Evolutionary conservation across 176 grass and related monocot species (phyloP).

Genomic region (Panicum miliaceum): DNA sequence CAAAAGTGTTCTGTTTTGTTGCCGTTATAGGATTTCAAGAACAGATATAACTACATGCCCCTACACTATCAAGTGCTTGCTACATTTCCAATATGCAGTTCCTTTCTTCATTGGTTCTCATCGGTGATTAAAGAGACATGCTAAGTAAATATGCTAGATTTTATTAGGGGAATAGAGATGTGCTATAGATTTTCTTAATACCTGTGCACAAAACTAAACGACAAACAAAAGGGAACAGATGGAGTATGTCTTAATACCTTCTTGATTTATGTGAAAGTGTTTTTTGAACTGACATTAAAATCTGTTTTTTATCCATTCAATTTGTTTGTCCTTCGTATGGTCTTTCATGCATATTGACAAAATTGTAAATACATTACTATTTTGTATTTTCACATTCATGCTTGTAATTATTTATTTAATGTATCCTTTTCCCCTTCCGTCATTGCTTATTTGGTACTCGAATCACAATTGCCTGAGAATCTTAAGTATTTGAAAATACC

Average conservation of each 20-base stretch:
- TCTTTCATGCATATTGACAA: background rate
- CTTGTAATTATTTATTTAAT: background rate
- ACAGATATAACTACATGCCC: background rate
- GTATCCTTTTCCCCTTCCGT: background rate
- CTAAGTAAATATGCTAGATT: background rate
- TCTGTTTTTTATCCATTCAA: background rate
- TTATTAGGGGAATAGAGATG: background rate
- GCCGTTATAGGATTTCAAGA: conserved; percentile 14
- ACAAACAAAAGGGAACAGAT: background rate
- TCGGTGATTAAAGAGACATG: background rate
- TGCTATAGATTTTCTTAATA: background rate
- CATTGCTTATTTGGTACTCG: background rate
- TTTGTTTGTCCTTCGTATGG: background rate
- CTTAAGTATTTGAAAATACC: background rate
- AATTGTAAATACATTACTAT: background rate
- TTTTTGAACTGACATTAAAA: background rate
- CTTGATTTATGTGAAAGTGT: background rate
- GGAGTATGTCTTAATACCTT: background rate
- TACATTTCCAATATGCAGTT: conserved; percentile 8
- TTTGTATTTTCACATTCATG: conserved; percentile 4
- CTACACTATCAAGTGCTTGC: background rate
- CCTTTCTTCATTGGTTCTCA: background rate
- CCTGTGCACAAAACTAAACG: background rate
- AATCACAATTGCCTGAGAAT: background rate
- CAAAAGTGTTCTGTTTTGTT: background rate